These are phyloP conservation scores for Aspergillus diversus DNA, from an alignment of 495 filamentous ascomycete species.

Conservation along the genomic window DNA sequence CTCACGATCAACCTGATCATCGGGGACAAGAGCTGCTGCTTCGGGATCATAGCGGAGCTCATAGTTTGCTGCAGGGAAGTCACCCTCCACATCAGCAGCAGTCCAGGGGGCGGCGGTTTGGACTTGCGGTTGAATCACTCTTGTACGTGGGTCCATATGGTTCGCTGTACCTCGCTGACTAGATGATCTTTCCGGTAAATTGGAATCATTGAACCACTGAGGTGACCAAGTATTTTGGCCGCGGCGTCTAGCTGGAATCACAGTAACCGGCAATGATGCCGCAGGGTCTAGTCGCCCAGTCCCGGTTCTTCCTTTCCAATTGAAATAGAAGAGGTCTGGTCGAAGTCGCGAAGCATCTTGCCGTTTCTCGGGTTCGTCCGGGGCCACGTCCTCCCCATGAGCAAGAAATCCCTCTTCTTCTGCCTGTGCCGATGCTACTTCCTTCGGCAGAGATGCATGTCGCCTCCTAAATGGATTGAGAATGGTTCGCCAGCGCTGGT, in stretches of 20 bases:
- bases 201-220: slow-evolving; percentile 31
- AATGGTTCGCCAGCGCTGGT: slow-evolving; percentile 53
- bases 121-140: slow-evolving; percentile 45
- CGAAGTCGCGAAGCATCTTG: slow-evolving; percentile 24
- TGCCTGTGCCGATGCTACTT: slow-evolving; percentile 55
- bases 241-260: slow-evolving; percentile 69
- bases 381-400: slow-evolving; percentile 20
- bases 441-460: slow-evolving; percentile 55
- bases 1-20: slow-evolving; percentile 17
- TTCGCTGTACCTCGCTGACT: slow-evolving; percentile 21
- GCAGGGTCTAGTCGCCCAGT: slow-evolving; percentile 32
- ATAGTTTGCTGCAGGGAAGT: slow-evolving; percentile 31
- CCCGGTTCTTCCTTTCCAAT: slow-evolving; percentile 29
- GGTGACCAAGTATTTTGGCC: slow-evolving; percentile 51
- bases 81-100: slow-evolving; percentile 34
- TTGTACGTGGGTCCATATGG: slow-evolving; percentile 35
- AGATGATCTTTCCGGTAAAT: slow-evolving; percentile 21
- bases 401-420: slow-evolving; percentile 37
- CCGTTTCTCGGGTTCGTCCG: slow-evolving; percentile 31
- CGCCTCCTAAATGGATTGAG: slow-evolving; percentile 58
- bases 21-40: slow-evolving; percentile 46
- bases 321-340: slow-evolving; percentile 38
- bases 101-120: slow-evolving; percentile 47
- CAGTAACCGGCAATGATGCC: slow-evolving; percentile 59
- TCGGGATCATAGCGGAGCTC: slow-evolving; percentile 51